Evolutionary conservation across 169 alveolate genomes (phyloP), one percentile per base, ranked within the genome.

Genomic region (Theileria orientalis): DNA sequence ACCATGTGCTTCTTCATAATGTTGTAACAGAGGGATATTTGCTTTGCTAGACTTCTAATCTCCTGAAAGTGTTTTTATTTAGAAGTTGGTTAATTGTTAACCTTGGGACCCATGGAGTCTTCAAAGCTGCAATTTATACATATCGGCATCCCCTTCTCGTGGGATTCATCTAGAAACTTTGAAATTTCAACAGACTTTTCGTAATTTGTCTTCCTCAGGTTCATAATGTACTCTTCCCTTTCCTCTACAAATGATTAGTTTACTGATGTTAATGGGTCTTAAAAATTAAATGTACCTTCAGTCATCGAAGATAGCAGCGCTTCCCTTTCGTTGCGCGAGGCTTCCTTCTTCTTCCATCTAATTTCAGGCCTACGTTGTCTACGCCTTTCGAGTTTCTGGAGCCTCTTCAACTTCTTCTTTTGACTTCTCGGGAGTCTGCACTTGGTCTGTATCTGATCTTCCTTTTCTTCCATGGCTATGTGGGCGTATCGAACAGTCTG

Each of bases 71-170:
- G n/a, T n/a, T n/a, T 2, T 9, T 79, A n/a, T 19, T 11, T 16
- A 19, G 5, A 37, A 9, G 2, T 19, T 21, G 1, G 25, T 8
- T 2, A 0, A 9, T 33, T 27, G 3, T 0, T 51, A 71, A n/a
- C 83, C 73, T 49, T 82, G 2, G 72, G 70, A 61, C 42, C 46
- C 87, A 79, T 79, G 16, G 9, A 27, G 21, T 59, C 75, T 21
- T 62, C 47, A 73, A 82, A 82, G 46, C 60, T 68, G 46, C 84
- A 74, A 64, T 82, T 74, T 52, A 82, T 40, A 54, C 89, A 82
- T 27, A 82, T 74, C n/a, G 82, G 72, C 49, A 74, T 37, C 33
- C 89, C 89, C 13, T 73, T 51, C 1, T 68, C 64, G 29, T 82
- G 33, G 3, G 89, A 73, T 0, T 60, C 62, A 54, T 73, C 76